These are phyloP conservation scores for Phytophthora brassicae DNA, from an alignment of 352 stramenopile genomes.

Conservation along the genomic window DNA sequence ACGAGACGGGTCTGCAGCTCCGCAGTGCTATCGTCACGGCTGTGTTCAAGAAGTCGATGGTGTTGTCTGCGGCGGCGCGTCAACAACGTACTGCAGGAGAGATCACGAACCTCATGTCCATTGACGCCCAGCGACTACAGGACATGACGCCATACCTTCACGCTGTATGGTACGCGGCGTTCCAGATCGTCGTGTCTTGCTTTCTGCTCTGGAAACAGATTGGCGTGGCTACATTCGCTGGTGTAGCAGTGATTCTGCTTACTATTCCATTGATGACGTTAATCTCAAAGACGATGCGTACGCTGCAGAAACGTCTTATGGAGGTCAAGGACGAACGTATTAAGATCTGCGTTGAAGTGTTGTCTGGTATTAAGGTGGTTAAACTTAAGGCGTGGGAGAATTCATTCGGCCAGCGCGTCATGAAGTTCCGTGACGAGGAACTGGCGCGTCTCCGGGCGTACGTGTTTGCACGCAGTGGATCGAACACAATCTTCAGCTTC, in stretches of 20 bases:
- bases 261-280: constrained; percentile 90
- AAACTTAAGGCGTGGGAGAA: constrained; percentile 61
- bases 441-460: constrained; percentile 76
- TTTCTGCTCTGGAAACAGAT: constrained; percentile 75
- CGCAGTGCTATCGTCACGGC: constrained; percentile 72
- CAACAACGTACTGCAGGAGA: constrained; percentile 89
- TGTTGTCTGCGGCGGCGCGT: constrained; percentile 69
- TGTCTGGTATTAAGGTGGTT: constrained; percentile 58
- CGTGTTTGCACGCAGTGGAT: constrained; percentile 42
- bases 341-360: constrained; percentile 82
- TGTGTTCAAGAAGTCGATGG: constrained; percentile 87
- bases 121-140: constrained; percentile 96
- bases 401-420: constrained; percentile 57
- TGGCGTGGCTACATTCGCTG: constrained; percentile 87
- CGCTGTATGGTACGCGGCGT: constrained; percentile 87
- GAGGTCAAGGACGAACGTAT: constrained; percentile 90
- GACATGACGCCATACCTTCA: constrained; percentile 94
- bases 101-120: constrained; percentile 98
- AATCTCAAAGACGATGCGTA: constrained; percentile 89
- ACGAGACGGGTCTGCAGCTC: constrained; percentile 74
- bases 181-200: constrained; percentile 81
- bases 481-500: constrained; percentile 61
- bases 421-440: constrained; percentile 70
- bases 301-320: constrained; percentile 87
- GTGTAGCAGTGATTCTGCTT: constrained; percentile 92